Evolutionary conservation across 2,329 filamentous ascomycete species (phyloP), one percentile per base, ranked within the genome.

Genomic region (Xylariomycetidae sp.): DNA sequence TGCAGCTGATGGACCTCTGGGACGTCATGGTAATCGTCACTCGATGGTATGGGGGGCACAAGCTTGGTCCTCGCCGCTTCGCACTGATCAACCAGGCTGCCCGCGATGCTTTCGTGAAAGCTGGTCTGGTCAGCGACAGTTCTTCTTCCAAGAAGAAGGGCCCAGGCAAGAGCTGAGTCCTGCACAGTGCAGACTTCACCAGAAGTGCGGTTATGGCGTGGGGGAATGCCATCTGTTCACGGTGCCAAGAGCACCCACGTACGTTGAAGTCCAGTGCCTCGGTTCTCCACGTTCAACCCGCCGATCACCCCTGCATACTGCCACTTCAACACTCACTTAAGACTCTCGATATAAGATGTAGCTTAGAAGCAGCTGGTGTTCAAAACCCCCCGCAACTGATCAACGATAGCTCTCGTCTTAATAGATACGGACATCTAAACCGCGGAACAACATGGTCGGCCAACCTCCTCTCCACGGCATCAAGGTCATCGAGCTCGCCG

Each of bases 1-100:
- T 98, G 79, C 88, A 95, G 65, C 63, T 95, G 40, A 95, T 95
- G 85, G 85, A 89, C 52, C 70, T 93, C 9, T 95, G 89, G 88
- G 77, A 93, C 58, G 82, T 83, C 12, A 82, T 96, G 66, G 87
- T 98, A 0, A 82, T 98, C 4, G 90, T 98, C 18, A 88, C 85
- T 24, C 68, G 92, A 42, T 98, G 92, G 92, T 98, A 94, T 59
- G 92, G 92, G 4, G 92, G 92, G 2, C 75, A 94, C 37, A 82
- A 88, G 49, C 63, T 98, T 28, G 92, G 92, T 0, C 89, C 90
- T 31, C 82, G 89, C 57, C 70, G 92, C 44, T 98, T 98, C 56
- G 78, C 87, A 10, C 68, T 95, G 34, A 96, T 98, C 55, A 95
- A 95, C 56, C 73, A 76, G 35, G 85, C 80, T 7, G 89, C 88